Conservation (phyloP, 148 eudicot species). For the Rhododendron ovatum region DNA sequence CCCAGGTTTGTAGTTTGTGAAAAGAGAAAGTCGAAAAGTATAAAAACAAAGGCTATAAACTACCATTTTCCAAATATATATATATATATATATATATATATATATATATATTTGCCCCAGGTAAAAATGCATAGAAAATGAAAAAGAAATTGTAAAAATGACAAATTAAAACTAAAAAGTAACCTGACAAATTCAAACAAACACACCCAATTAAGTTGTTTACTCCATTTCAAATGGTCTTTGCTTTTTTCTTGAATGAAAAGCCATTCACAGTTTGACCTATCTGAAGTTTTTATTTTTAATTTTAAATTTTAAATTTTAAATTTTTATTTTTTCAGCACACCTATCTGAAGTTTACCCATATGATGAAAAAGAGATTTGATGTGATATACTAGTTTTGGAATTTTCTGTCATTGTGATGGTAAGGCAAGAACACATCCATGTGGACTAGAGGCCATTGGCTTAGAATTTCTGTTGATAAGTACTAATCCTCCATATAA, state of each 20-base stretch:
- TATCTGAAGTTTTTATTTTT: no score
- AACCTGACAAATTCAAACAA: neutral
- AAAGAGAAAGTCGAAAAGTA: neutral
- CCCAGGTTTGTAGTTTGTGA: neutral
- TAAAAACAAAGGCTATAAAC: neutral
- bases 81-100: no score
- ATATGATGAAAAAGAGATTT: slow-evolving; percentile 2
- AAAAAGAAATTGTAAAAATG: neutral
- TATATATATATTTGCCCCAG: neutral
- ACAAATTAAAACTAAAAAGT: neutral
- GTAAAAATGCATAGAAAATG: neutral
- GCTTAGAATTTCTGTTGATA: neutral
- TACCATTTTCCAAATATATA: neutral
- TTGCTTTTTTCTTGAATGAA: neutral
- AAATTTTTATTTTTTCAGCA: no score
- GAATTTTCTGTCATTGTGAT: neutral
- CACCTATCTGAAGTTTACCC: neutral
- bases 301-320: no score
- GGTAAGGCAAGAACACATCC: neutral
- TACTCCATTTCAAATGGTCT: neutral
- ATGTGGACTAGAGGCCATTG: neutral
- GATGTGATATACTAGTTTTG: neutral
- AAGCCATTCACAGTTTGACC: neutral
- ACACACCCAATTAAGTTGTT: neutral
- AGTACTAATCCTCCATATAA: neutral